Percentiles rank a stretch among this genome's conserved stretches.
phyloP scores from a whole-genome alignment of 2,329 filamentous ascomycete species.

The Emergomyces orientalis region DNA sequence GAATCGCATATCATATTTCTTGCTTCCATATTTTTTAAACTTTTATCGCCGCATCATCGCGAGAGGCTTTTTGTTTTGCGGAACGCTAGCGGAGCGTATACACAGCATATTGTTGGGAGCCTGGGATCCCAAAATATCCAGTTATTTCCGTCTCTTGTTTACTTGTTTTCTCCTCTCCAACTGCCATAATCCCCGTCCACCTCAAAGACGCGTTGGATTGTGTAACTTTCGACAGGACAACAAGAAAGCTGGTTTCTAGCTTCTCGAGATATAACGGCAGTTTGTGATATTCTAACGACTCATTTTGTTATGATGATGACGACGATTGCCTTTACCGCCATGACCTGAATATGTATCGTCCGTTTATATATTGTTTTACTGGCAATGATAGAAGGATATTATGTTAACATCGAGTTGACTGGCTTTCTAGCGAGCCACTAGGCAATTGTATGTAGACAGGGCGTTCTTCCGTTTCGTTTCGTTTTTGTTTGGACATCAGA shows the following conservation, averaged over 20 bases:
- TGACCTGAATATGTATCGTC: not conserved
- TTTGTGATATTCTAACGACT: not conserved
- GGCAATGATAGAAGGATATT: not conserved
- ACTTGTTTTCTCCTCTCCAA: not conserved
- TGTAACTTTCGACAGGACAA: not conserved
- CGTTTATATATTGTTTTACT: not conserved
- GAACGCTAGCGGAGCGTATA: not conserved
- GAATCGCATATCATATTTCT: not conserved
- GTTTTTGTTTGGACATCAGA: not conserved
- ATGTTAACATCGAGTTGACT: not conserved
- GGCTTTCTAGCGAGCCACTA: not conserved
- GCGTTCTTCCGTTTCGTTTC: not conserved
- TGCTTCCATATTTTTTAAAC: not conserved
- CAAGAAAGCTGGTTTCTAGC: not conserved
- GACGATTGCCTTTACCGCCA: conserved; percentile 2
- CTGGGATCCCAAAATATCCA: not conserved
- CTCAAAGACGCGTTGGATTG: not conserved
- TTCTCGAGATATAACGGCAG: not conserved
- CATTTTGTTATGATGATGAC: conserved; percentile 6
- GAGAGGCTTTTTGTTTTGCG: not conserved
- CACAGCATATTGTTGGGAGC: not conserved
- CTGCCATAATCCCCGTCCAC: not conserved
- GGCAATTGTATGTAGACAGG: not conserved
- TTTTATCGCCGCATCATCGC: not conserved
- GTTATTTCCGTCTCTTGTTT: not conserved